Evolutionary conservation across 2,329 filamentous ascomycete genomes (phyloP).

Genomic region (Fusarium beomiforme): DNA sequence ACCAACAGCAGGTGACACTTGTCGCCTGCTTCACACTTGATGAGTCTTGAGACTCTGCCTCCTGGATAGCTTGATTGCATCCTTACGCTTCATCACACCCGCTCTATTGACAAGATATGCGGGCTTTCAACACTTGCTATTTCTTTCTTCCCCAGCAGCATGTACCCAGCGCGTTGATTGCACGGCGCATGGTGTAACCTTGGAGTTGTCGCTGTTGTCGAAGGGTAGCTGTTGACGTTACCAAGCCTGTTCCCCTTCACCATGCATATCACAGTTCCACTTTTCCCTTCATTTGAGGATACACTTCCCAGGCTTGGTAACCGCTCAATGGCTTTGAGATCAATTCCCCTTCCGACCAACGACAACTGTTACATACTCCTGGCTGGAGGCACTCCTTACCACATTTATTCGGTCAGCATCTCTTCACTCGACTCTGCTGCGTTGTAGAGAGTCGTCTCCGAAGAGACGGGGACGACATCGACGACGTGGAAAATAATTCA

Average conservation of each 20-base stretch:
- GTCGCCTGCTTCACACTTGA: constrained; percentile 39
- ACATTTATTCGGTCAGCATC: constrained; percentile 39
- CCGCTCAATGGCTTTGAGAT: constrained; percentile 39
- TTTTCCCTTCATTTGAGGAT: constrained; percentile 7
- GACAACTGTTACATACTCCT: constrained; percentile 30
- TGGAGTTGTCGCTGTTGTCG: constrained; percentile 1
- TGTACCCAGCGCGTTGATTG: constrained; percentile 44
- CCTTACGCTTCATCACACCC: constrained; percentile 42
- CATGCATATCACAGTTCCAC: background rate
- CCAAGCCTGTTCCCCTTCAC: constrained; percentile 11
- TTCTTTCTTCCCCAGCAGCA: constrained; percentile 40
- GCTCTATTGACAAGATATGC: constrained; percentile 29
- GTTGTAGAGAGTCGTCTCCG: constrained; percentile 30
- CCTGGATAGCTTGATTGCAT: constrained; percentile 41
- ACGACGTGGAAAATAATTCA: constrained; percentile 37
- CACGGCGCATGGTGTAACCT: constrained; percentile 33
- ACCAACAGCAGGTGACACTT: constrained; percentile 35
- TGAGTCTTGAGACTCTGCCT: constrained; percentile 40
- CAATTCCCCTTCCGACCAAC: constrained; percentile 22
- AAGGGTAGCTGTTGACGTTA: constrained; percentile 33
- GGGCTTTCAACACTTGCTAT: constrained; percentile 34
- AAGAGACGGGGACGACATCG: constrained; percentile 41
- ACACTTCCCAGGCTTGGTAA: constrained; percentile 27
- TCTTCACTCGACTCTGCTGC: constrained; percentile 42
- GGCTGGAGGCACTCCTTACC: constrained; percentile 36